A percentile compares a stretch with the other conserved stretches of the same genome.
These are phyloP conservation scores for Colletotrichum sansevieriae DNA, from an alignment of 2,329 filamentous ascomycete species.

Conservation along the genomic window DNA sequence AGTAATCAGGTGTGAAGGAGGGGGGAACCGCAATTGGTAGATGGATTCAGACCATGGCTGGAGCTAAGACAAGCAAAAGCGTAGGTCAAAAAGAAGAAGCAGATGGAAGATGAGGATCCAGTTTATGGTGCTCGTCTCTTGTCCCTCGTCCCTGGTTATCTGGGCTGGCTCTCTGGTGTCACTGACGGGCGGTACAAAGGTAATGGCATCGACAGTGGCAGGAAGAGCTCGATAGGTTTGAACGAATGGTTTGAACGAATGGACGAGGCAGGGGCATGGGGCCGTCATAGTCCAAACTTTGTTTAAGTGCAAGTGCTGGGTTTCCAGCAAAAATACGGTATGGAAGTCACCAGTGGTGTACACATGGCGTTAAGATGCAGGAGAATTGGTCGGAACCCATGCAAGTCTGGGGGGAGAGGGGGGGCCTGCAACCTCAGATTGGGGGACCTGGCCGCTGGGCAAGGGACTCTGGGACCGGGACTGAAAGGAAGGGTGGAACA, in stretches of 20 bases:
- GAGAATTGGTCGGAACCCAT: slow-evolving; percentile 30
- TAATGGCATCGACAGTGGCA: slow-evolving; percentile 2
- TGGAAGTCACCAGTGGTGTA: slow-evolving; percentile 18
- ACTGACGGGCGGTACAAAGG: background rate
- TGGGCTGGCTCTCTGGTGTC: background rate
- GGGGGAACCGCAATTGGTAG: background rate
- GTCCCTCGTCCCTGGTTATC: no score
- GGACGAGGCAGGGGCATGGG: slow-evolving; percentile 23
- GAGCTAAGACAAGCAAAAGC: background rate
- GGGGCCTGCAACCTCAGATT: slow-evolving; percentile 2
- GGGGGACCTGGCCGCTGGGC: slow-evolving; percentile 2
- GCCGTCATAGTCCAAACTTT: slow-evolving; percentile 43
- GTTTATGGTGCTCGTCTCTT: no score
- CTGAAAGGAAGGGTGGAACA: background rate
- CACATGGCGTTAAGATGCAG: slow-evolving; percentile 23
- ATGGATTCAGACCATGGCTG: background rate
- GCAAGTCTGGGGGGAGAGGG: slow-evolving; percentile 26
- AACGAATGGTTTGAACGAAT: background rate
- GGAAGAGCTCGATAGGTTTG: background rate
- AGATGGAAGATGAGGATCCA: slow-evolving; percentile 7
- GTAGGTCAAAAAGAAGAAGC: slow-evolving; percentile 1
- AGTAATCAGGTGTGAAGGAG: background rate
- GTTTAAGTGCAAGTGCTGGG: slow-evolving; percentile 29
- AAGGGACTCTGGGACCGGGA: slow-evolving; percentile 6
- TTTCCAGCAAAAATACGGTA: no score